Evolutionary conservation across 2,329 filamentous ascomycete species (phyloP).

Genomic region (Aureobasidium pullulans): DNA sequence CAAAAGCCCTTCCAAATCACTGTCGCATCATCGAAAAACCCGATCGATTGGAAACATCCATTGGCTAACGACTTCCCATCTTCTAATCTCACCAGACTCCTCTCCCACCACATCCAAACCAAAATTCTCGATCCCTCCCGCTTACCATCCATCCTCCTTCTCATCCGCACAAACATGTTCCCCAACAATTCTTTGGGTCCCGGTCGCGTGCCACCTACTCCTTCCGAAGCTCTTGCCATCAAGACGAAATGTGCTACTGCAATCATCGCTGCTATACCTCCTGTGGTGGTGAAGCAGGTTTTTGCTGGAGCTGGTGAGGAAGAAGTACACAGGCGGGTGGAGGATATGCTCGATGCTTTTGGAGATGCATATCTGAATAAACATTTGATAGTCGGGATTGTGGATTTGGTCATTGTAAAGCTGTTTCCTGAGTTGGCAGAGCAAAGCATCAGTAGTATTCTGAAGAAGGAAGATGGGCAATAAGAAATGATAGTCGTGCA

Average conservation of each 20-base stretch:
- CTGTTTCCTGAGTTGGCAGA: constrained; percentile 70
- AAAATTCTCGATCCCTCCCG: constrained; percentile 36
- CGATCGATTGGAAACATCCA: background rate
- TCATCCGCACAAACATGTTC: constrained; percentile 71
- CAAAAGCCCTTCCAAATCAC: background rate
- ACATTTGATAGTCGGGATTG: constrained; percentile 72
- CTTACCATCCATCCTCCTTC: constrained; percentile 49
- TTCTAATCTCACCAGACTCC: constrained; percentile 30
- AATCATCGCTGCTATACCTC: constrained; percentile 41
- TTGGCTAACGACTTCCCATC: background rate
- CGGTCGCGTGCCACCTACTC: constrained; percentile 51
- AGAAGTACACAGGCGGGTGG: constrained; percentile 35
- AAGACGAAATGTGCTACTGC: constrained; percentile 60
- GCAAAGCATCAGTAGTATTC: background rate
- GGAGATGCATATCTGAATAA: constrained; percentile 85
- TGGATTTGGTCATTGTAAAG: constrained; percentile 75
- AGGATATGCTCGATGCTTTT: constrained; percentile 62
- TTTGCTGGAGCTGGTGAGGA: constrained; percentile 29
- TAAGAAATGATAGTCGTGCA: no score
- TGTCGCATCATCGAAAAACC: background rate
- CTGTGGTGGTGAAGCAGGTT: constrained; percentile 36
- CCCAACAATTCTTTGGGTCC: constrained; percentile 72
- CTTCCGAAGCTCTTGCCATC: constrained; percentile 54
- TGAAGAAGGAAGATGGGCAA: background rate
- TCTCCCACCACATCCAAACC: constrained; percentile 38